These are phyloP conservation scores for Oldenlandia corymbosa DNA, from an alignment of 257 asterid genomes.

Conservation along the genomic window DNA sequence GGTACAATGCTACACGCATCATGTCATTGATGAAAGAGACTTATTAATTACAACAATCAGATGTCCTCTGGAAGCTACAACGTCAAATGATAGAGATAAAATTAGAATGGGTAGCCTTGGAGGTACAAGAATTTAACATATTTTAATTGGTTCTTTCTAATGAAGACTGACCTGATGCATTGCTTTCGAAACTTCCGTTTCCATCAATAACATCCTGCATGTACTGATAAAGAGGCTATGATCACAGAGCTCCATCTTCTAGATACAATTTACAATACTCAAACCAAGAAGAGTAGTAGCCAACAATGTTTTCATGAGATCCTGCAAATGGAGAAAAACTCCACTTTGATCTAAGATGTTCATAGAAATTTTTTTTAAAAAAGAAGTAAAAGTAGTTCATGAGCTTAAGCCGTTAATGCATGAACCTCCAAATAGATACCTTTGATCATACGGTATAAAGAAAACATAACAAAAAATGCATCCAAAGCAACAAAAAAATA, in stretches of 20 bases:
- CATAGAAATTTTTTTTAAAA: background rate
- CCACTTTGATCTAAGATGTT: conserved; percentile 3
- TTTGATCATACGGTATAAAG: no score
- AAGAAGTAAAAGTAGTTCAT: background rate
- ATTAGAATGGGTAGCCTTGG: background rate
- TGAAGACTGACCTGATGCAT: conserved; percentile 67
- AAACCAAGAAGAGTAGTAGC: conserved; percentile 88
- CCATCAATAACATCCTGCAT: conserved; percentile 41
- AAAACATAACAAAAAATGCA: no score
- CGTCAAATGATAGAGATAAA: background rate
- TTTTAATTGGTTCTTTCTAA: background rate
- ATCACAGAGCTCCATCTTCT: conserved; percentile 93
- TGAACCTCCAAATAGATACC: conserved; percentile 99
- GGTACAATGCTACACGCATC: background rate
- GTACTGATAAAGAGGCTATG: conserved; percentile 54
- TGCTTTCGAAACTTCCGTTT: conserved; percentile 56
- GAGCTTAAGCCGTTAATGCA: conserved; percentile 82
- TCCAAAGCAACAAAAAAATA: no score
- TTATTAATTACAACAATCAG: no score
- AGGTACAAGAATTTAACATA: background rate
- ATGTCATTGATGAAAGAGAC: no score
- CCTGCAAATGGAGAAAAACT: conserved; percentile 56
- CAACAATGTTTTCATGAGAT: conserved; percentile 69
- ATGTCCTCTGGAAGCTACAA: no score
- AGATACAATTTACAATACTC: conserved; percentile 79